Base-by-base conservation (phyloP, 1,284 basidiomycete species). In the Cutaneotrichosporon sp. region DNA sequence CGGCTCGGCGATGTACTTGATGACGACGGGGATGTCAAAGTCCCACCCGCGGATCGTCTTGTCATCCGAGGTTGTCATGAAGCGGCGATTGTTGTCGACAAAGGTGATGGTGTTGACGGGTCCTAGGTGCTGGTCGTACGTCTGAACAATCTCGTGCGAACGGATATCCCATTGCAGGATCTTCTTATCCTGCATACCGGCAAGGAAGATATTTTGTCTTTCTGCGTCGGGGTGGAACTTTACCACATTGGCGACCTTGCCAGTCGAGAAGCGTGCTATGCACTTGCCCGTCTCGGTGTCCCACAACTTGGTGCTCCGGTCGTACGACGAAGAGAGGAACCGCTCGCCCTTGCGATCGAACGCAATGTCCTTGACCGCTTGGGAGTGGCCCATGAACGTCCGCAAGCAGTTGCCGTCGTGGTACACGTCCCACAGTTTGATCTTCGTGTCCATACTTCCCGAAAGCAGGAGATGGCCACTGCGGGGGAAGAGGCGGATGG, bases 381-480 rank as follows among this genome's bases (percentile, higher is more conserved):
- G 93, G 49, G 85, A 84, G 72, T 99, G 96, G 11, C 96, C 96
- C 76, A 97, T 87, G 77, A 97, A 99, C 0, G 96, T 98, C 31
- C 96, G 84, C 49, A 98, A 77, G 70, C 93, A 97, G 65, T 96
- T 93, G 50, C 93, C 90, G 68, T 96, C 89, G 51, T 90, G 90
- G 68, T 99, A 98, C 3, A 97, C 83, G 68, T 98, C 96, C 96
- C 96, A 99, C 34, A 99, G 82, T 90, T 99, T 99, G 78, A 99
- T 90, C 74, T 97, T 94, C 9, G 91, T 97, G 75, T 99, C 96
- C 90, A 97, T 94, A 51, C 90, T 93, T 1, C 86, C 92, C 67
- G 88, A 93, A 54, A 98, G 82, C 58, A 98, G 72, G 26, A 98
- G 78, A 76, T 99, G 96, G 0, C 92, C 93, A 12, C 89, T 92